A percentile compares a stretch with the other conserved stretches of the same genome.
Evolutionary conservation across 257 asterid genomes (phyloP).

Genomic region (Penstemon davidsonii): DNA sequence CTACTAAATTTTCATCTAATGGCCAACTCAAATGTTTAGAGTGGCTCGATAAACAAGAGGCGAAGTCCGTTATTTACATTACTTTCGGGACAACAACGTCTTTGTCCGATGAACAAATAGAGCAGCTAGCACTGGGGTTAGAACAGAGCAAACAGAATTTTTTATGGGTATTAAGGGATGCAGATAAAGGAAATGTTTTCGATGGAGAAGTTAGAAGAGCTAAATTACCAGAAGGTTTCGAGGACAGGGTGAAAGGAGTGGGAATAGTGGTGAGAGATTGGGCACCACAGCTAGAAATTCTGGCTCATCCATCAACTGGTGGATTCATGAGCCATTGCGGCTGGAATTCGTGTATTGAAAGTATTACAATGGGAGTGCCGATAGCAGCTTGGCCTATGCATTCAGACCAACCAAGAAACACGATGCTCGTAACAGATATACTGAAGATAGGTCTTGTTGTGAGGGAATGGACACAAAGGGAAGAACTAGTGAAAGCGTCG

Average conservation of each 20-base stretch:
- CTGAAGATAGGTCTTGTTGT: conserved; percentile 28
- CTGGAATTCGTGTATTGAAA: conserved; percentile 46
- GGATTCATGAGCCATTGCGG: conserved; percentile 48
- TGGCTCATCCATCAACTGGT: conserved; percentile 37
- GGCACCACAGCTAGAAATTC: conserved; percentile 44
- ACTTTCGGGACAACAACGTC: conserved; percentile 44
- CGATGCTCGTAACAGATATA: conserved; percentile 23
- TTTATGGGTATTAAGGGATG: conserved; percentile 29
- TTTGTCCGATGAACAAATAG: conserved; percentile 35
- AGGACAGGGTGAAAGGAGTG: conserved; percentile 30
- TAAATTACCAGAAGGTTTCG: conserved; percentile 37
- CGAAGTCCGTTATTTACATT: conserved; percentile 33
- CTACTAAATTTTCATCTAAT: conserved; percentile 7
- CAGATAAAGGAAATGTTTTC: conserved; percentile 19
- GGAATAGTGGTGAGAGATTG: conserved; percentile 47
- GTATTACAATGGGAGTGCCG: conserved; percentile 42
- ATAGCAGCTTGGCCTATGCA: conserved; percentile 51
- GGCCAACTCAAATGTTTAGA: conserved; percentile 23
- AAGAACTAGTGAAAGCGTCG: conserved; percentile 27
- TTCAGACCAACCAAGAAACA: conserved; percentile 41
- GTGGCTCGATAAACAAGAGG: conserved; percentile 36
- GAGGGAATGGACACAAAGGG: conserved; percentile 33
- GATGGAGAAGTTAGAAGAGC: conserved; percentile 30
- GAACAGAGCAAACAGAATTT: conserved; percentile 35
- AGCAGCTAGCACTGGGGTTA: conserved; percentile 41